These are phyloP conservation scores for Cryptosporidium ryanae DNA, from an alignment of 169 alveolate species.

Conservation along the genomic window DNA sequence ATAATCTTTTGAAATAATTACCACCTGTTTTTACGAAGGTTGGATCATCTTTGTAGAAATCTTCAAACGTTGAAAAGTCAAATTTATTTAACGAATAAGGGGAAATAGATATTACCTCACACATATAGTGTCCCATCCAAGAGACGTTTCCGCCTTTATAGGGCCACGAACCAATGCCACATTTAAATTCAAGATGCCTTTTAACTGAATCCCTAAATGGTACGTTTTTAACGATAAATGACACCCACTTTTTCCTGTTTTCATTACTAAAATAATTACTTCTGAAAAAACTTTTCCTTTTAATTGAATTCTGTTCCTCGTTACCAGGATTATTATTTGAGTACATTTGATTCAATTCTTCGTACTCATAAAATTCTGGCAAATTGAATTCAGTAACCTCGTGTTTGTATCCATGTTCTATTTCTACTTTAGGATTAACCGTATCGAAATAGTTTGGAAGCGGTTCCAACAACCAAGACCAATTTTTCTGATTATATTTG, in stretches of 20 bases:
- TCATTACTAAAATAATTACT: conserved; percentile 36
- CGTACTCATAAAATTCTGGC: conserved; percentile 36
- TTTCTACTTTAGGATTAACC: conserved; percentile 23
- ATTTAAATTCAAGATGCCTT: conserved; percentile 51
- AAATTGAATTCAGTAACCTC: not conserved
- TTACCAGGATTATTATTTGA: not conserved
- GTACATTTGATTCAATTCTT: conserved; percentile 18
- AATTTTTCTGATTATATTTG: not conserved
- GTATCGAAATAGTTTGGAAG: conserved; percentile 31
- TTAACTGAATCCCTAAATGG: conserved; percentile 23
- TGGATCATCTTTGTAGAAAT: not conserved
- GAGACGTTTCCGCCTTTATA: conserved; percentile 41
- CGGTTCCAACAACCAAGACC: conserved; percentile 49
- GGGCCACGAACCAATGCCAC: conserved; percentile 60
- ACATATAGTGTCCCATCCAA: conserved; percentile 53
- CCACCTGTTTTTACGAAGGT: conserved; percentile 9
- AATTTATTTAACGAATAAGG: not conserved
- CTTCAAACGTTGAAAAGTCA: conserved; percentile 27
- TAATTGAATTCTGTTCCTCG: conserved; percentile 4
- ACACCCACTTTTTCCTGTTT: conserved; percentile 26
- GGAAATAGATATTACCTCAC: conserved; percentile 27
- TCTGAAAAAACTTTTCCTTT: conserved; percentile 25
- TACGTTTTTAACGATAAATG: conserved; percentile 49
- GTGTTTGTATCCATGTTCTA: conserved; percentile 1
- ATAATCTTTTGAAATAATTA: not conserved